Evolutionary conservation across 805 yeast genomes (phyloP).

Genomic region (Wickerhamomyces silvicola): DNA sequence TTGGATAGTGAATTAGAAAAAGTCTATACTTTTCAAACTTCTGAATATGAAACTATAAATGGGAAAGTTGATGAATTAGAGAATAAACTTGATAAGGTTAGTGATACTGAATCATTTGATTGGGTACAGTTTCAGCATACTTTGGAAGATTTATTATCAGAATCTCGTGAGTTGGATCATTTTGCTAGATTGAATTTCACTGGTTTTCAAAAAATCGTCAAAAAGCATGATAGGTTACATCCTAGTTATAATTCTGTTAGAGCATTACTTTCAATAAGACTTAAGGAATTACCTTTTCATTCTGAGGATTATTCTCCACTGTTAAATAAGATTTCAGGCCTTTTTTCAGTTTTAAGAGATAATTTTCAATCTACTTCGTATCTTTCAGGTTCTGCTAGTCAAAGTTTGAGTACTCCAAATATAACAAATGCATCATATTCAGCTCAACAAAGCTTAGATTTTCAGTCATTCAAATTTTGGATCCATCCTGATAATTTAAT

Average conservation of each 20-base stretch:
- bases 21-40: constrained; percentile 65
- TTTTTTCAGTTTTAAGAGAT: constrained; percentile 78
- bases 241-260: constrained; percentile 75
- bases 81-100: constrained; percentile 10
- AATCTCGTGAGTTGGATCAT: constrained; percentile 81
- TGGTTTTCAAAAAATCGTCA: constrained; percentile 90
- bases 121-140: constrained; percentile 55
- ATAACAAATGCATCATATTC: constrained; percentile 9
- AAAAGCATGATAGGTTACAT: constrained; percentile 92
- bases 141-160: constrained; percentile 65
- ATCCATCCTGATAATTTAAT: constrained; percentile 92
- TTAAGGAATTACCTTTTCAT: constrained; percentile 84
- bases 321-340: constrained; percentile 70
- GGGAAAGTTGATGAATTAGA: constrained; percentile 16
- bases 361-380: constrained; percentile 38
- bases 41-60: constrained; percentile 35
- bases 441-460: constrained; percentile 24
- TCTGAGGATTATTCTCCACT: constrained; percentile 93
- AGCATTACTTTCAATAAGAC: constrained; percentile 81
- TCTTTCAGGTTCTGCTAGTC: constrained; percentile 17
- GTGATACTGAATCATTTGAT: constrained; percentile 39
- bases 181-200: constrained; percentile 91
- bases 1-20: constrained; percentile 69
- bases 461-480: constrained; percentile 86
- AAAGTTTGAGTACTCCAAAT: constrained; percentile 17